Percentiles rank a stretch among this genome's conserved stretches.
Conservation (phyloP, 1,139 yeast species). For the Blastobotrys persicus region DNA sequence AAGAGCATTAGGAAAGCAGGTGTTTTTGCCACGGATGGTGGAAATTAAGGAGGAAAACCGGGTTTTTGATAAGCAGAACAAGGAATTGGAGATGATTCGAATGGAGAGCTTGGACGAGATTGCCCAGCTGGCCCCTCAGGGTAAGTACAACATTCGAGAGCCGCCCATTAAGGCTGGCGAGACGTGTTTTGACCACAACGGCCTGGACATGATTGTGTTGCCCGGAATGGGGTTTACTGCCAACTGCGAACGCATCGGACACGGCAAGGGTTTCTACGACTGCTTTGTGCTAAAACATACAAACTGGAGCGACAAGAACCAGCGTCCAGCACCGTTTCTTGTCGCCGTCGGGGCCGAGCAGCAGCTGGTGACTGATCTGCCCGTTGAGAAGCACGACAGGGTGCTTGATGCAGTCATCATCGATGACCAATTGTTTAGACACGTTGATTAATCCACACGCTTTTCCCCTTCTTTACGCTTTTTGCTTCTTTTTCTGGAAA, state of each 20-base stretch:
- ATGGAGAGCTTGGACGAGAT: conserved; percentile 48
- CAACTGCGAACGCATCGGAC: conserved; percentile 66
- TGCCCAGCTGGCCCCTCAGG: conserved; percentile 55
- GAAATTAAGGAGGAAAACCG: conserved; percentile 18
- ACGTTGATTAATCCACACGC: neutral
- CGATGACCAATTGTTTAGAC: conserved; percentile 24
- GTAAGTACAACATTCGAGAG: conserved; percentile 65
- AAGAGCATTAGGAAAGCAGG: conserved; percentile 29
- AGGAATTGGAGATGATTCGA: conserved; percentile 58
- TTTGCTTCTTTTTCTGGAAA: neutral
- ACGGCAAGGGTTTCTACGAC: conserved; percentile 93
- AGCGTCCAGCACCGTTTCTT: conserved; percentile 31
- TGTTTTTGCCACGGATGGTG: conserved; percentile 39
- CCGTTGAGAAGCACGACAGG: conserved; percentile 71
- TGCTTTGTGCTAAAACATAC: conserved; percentile 59
- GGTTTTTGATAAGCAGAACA: conserved; percentile 37
- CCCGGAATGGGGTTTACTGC: conserved; percentile 83
- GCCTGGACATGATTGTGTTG: conserved; percentile 67
- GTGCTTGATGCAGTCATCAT: conserved; percentile 58
- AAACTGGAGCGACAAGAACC: conserved; percentile 30
- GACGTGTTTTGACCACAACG: conserved; percentile 35
- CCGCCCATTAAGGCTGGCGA: conserved; percentile 42
- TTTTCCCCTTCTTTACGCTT: neutral
- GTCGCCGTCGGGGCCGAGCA: conserved; percentile 71
- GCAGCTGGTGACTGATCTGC: conserved; percentile 60